Evolutionary conservation across 1,284 basidiomycete genomes (phyloP).

Genomic region (Cryptococcus sp.): DNA sequence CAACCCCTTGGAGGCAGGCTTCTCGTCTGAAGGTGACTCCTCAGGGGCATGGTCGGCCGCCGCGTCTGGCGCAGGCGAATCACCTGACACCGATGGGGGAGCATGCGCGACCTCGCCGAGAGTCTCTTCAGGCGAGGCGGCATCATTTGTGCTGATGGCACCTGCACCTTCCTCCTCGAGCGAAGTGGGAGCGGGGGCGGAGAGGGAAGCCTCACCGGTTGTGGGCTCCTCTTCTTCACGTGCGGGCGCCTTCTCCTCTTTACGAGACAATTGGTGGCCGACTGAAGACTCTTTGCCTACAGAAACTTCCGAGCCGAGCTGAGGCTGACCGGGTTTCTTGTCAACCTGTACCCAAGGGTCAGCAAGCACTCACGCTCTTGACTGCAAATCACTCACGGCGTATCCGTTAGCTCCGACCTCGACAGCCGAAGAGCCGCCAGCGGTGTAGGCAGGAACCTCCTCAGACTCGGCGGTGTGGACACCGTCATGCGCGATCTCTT

Average conservation of each 20-base stretch:
- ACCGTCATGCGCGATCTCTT: conserved; percentile 53
- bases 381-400: conserved; percentile 59
- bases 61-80: conserved; percentile 13
- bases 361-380: background rate
- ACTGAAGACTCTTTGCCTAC: conserved; percentile 21
- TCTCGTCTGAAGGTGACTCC: conserved; percentile 20
- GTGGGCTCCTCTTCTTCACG: conserved; percentile 39
- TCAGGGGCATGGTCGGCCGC: conserved; percentile 22
- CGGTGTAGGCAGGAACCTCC: conserved; percentile 54
- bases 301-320: conserved; percentile 34
- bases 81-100: conserved; percentile 19
- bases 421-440: conserved; percentile 52
- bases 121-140: conserved; percentile 7
- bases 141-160: background rate
- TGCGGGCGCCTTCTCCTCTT: conserved; percentile 51
- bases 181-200: conserved; percentile 14
- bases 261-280: conserved; percentile 36
- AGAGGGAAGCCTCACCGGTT: conserved; percentile 47
- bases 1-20: conserved; percentile 18
- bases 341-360: conserved; percentile 4
- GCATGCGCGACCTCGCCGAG: conserved; percentile 28
- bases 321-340: conserved; percentile 46
- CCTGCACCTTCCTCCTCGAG: background rate
- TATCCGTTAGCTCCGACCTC: conserved; percentile 70
- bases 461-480: conserved; percentile 44